Percentiles rank a stretch among this genome's conserved stretches.
These are phyloP conservation scores for Berberis vulgaris DNA, from an alignment of 164 flowering plant species.

Conservation along the genomic window DNA sequence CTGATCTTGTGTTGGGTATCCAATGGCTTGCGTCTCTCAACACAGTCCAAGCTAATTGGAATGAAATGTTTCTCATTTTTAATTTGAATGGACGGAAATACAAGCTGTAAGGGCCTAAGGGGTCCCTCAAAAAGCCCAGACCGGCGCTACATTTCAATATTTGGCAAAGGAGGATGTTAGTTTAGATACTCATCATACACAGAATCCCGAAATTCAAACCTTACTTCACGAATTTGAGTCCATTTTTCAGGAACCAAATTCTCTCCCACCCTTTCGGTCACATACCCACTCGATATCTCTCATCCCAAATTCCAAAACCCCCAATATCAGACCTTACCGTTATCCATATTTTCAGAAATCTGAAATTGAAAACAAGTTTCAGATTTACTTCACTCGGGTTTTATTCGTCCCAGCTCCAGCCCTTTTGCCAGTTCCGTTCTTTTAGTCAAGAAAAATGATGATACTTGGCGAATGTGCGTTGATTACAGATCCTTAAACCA, in stretches of 20 bases:
- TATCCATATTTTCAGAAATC: background rate
- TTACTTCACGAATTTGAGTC: background rate
- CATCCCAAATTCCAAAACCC: no score
- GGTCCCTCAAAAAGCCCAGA: no score
- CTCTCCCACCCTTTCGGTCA: background rate
- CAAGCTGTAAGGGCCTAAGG: no score
- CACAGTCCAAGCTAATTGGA: no score
- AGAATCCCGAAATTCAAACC: background rate
- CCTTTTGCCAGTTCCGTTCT: background rate
- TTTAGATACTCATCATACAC: no score
- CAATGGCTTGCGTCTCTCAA: no score
- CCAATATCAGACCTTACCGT: background rate
- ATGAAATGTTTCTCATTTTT: no score
- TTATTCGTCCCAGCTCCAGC: background rate
- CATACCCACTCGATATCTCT: background rate
- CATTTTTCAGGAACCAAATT: background rate
- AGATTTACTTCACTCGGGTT: background rate
- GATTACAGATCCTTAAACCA: background rate
- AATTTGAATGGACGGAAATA: no score
- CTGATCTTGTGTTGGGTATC: no score
- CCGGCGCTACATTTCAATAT: no score
- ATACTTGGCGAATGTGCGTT: background rate
- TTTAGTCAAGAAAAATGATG: background rate
- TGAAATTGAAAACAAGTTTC: background rate
- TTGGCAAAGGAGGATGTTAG: no score